Percentiles rank a stretch among this genome's conserved stretches.
Evolutionary conservation across 164 flowering plant species (phyloP).

Genomic region (Amborella trichopoda): DNA sequence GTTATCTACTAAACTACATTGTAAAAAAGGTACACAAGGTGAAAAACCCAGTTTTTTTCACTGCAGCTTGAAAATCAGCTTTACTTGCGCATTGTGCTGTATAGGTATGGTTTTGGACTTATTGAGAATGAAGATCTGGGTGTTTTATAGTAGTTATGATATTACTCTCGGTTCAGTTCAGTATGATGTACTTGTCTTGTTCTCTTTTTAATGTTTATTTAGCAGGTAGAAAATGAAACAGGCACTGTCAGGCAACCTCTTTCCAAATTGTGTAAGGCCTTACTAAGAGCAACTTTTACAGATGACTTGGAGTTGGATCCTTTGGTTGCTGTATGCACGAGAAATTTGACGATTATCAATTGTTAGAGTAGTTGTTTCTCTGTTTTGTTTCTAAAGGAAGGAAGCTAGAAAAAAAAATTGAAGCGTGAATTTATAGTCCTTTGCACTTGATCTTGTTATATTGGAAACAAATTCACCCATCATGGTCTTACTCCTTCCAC

Average conservation of each 20-base stretch:
- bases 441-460: background rate
- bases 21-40: no score
- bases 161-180: no score
- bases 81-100: no score
- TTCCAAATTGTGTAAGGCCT: constrained; percentile 42
- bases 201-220: no score
- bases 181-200: no score
- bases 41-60: no score
- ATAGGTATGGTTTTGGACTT: no score
- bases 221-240: constrained; percentile 31
- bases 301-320: constrained; percentile 47
- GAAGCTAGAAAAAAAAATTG: background rate
- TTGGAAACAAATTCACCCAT: background rate
- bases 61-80: no score
- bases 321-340: constrained; percentile 43
- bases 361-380: constrained; percentile 25
- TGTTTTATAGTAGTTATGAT: no score
- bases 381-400: background rate
- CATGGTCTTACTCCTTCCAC: background rate
- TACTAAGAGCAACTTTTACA: constrained; percentile 53
- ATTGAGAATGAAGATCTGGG: no score
- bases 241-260: constrained; percentile 58
- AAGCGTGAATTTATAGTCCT: background rate
- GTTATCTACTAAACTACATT: no score
- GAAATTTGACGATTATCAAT: constrained; percentile 76